Base-by-base conservation (phyloP, 2,329 filamentous ascomycete species). In the Clonostachys rosea region DNA sequence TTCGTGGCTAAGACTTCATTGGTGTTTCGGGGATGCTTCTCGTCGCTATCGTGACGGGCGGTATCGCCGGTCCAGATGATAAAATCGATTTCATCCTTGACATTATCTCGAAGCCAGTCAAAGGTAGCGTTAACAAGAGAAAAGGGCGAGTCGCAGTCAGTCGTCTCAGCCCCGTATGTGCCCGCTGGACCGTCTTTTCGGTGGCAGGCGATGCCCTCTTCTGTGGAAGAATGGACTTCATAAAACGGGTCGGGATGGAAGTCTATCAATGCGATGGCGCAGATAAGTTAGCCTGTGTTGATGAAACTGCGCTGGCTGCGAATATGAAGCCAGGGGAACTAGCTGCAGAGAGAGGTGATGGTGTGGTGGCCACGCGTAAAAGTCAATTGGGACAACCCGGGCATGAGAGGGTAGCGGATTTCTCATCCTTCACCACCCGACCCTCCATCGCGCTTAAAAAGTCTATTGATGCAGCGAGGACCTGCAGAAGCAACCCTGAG, bases 41-140 rank as follows among this genome's bases (percentile, higher is more conserved):
- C 87, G 62, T 96, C 91, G 64, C 86, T 92, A 66, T 96, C 91
- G 66, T 96, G 91, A 53, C 91, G 81, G 17, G 88, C 89, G 34
- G 87, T 92, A 65, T 96, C 91, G 54, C 91, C 91, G 2, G 91
- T 96, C 91, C 91, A 96, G 43, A 96, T 73, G 44, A 96, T 84
- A 62, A 96, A 96, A 64, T 96, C 91, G 53, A 96, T 78, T 5
- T 84, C 69, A 61, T 91, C 86, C 60, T 80, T 86, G 49, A 96
- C 61, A 58, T 95, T 85, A 40, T 83, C 78, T 41, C 82, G 75
- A 45, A 99, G 86, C 92, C 92, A 99, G 59, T 84, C 78, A 60
- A 97, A 89, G 0, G 92, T 97, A 57, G 89, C 87, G 64, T 97
- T 88, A 51, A 96, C 74, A 16, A 99, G 81, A 1, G 85, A 72